phyloP scores from a whole-genome alignment of 116 monocot species.

The Phalaenopsis hybrid region DNA sequence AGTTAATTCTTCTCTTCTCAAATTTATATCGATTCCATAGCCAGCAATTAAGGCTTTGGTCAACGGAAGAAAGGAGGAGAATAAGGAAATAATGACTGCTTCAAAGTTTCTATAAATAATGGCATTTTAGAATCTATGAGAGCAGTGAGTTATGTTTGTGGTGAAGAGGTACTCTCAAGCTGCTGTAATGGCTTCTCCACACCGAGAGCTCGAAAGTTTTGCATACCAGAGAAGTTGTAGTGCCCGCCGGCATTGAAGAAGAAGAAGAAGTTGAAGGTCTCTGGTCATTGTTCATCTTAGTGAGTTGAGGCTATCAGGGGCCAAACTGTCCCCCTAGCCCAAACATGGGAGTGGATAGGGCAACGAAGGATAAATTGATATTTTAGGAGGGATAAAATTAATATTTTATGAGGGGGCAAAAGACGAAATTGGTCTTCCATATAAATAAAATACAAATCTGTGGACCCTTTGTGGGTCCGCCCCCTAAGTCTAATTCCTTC shows the following conservation, averaged over 20 bases:
- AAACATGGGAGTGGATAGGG: too few relatives aligned
- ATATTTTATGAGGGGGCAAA: too few relatives aligned
- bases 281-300: not conserved
- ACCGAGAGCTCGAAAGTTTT: not conserved
- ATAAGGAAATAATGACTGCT: not conserved
- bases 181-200: conserved; percentile 1
- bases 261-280: not conserved
- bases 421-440: too few relatives aligned
- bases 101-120: not conserved
- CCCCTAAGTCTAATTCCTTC: not conserved
- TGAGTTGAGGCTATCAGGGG: not conserved
- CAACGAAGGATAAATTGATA: too few relatives aligned
- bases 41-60: not conserved
- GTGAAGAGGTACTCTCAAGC: not conserved
- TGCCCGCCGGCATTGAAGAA: conserved; percentile 1
- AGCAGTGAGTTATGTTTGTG: not conserved
- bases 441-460: too few relatives aligned
- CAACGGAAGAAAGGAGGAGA: not conserved
- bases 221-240: not conserved
- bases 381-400: too few relatives aligned
- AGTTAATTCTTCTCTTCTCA: not conserved
- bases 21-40: not conserved
- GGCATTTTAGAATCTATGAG: not conserved
- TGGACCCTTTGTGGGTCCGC: too few relatives aligned
- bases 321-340: too few relatives aligned